phyloP scores from a whole-genome alignment of 495 filamentous ascomycete species.

The Neurospora pannonica region DNA sequence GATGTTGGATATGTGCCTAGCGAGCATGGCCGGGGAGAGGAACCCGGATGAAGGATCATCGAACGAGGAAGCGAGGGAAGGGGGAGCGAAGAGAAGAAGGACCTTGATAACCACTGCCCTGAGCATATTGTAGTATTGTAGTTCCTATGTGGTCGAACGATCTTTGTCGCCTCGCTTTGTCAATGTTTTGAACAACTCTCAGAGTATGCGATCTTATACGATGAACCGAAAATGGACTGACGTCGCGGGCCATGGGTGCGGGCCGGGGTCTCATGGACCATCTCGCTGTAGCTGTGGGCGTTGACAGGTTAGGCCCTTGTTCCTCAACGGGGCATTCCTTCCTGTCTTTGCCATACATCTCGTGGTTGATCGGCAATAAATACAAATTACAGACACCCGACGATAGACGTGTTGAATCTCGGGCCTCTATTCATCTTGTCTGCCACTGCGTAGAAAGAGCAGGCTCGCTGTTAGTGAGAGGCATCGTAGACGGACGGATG shows the following conservation, averaged over 20 bases:
- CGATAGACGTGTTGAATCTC: background rate
- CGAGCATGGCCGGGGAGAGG: background rate
- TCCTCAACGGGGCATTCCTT: conserved; percentile 3
- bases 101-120: background rate
- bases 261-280: background rate
- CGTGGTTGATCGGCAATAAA: background rate
- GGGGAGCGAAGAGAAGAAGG: background rate
- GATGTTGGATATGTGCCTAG: background rate
- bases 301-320: conserved; percentile 1
- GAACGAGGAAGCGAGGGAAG: background rate
- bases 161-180: background rate
- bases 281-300: background rate
- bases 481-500: conserved; percentile 44
- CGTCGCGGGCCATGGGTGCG: conserved; percentile 12
- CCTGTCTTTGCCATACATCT: background rate
- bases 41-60: background rate
- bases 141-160: background rate
- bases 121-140: background rate
- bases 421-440: background rate
- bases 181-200: background rate
- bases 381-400: background rate
- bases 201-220: background rate
- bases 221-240: background rate
- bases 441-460: background rate
- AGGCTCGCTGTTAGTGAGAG: background rate